Percentiles rank a stretch among this genome's conserved stretches.
Evolutionary conservation across 345 rosid species (phyloP).

Genomic region (Eucalyptus erythrocorys): DNA sequence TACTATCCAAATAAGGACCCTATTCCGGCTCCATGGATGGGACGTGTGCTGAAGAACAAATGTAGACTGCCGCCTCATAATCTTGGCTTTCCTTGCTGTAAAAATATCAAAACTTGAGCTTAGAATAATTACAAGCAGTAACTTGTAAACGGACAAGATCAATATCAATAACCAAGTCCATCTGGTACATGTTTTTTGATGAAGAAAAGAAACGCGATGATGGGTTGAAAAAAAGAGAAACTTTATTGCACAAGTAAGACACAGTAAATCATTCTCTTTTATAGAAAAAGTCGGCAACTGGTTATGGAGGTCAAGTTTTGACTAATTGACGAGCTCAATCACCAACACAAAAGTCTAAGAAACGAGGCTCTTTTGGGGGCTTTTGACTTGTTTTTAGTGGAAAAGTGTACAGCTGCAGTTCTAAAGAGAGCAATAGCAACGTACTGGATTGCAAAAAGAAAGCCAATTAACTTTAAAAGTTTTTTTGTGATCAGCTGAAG

Average conservation of each 20-base stretch:
- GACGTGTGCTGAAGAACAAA: slow-evolving; percentile 85
- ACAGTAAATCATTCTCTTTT: neutral
- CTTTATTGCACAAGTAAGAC: neutral
- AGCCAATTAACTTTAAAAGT: neutral
- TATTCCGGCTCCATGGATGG: slow-evolving; percentile 95
- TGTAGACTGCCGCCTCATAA: slow-evolving; percentile 71
- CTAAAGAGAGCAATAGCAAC: neutral
- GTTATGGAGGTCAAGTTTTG: neutral
- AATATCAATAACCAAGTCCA: neutral
- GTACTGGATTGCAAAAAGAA: neutral
- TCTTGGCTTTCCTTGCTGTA: slow-evolving; percentile 53
- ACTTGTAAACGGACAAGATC: neutral
- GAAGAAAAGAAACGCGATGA: neutral
- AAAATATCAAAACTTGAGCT: neutral
- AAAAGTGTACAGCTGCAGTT: neutral
- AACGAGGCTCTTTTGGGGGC: neutral
- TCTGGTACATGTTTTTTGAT: neutral
- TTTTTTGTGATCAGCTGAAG: neutral
- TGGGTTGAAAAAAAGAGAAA: neutral
- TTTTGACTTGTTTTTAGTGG: neutral
- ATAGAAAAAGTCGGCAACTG: neutral
- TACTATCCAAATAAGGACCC: slow-evolving; percentile 91
- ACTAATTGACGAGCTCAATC: neutral
- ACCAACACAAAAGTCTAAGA: neutral
- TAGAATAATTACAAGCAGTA: neutral